Conservation (phyloP, 305 asterid species). For the Rubia balearica region DNA sequence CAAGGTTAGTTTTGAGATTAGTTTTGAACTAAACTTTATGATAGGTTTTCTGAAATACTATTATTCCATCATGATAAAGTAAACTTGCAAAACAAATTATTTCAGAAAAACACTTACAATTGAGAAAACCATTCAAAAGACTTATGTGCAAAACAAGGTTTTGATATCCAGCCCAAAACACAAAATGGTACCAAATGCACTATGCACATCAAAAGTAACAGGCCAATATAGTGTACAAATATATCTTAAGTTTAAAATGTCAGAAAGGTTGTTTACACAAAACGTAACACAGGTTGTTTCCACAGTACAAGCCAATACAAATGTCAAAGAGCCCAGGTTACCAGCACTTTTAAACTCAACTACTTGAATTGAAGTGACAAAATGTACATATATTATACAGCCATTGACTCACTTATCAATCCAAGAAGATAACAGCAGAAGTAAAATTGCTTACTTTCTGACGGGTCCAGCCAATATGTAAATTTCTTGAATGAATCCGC, state of each 20-base stretch:
- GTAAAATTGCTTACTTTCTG: constrained; percentile 60
- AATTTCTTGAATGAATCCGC: constrained; percentile 81
- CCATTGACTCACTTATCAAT: constrained; percentile 7
- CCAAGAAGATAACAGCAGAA: constrained; percentile 10
- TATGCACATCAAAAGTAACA: neutral
- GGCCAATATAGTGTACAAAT: neutral
- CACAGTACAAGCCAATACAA: neutral
- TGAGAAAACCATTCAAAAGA: neutral
- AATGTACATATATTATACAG: neutral
- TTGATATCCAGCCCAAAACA: neutral
- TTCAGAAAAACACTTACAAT: neutral
- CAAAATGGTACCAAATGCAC: neutral
- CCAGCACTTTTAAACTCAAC: neutral
- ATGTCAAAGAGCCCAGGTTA: neutral
- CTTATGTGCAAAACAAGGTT: neutral
- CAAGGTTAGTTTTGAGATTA: neutral
- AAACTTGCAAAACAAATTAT: neutral
- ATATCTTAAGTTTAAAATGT: neutral
- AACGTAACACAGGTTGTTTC: neutral
- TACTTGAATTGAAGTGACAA: constrained; percentile 1
- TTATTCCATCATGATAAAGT: neutral
- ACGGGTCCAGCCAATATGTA: constrained; percentile 76
- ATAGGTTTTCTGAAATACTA: neutral
- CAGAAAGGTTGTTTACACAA: neutral
- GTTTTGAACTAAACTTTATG: neutral